A percentile compares a stretch with the other conserved stretches of the same genome.
phyloP scores from a whole-genome alignment of 768 basidiomycete genomes.

The Suillus fuscotomentosus region DNA sequence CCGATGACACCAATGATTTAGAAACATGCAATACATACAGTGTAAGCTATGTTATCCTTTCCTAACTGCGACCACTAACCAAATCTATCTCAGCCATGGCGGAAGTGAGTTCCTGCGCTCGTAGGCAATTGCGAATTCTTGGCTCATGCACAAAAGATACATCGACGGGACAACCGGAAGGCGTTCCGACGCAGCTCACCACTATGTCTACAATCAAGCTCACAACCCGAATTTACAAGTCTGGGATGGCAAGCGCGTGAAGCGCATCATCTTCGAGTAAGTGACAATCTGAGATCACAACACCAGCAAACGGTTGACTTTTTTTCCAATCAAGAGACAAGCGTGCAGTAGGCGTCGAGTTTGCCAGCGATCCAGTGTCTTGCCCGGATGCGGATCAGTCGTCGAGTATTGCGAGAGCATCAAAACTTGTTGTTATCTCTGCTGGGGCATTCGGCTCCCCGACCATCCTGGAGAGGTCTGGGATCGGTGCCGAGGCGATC shows the following conservation, averaged over 20 bases:
- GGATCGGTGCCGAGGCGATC: slow-evolving; percentile 57
- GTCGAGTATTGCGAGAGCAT: slow-evolving; percentile 32
- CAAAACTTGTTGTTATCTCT: slow-evolving; percentile 47
- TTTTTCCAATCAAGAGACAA: slow-evolving; percentile 16
- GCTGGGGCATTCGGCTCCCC: slow-evolving; percentile 57
- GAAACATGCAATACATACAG: slow-evolving; percentile 43
- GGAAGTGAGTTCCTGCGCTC: slow-evolving; percentile 37
- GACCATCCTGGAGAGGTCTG: slow-evolving; percentile 58
- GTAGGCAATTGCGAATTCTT: no score
- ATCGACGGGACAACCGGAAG: slow-evolving; percentile 48
- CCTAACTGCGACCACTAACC: not conserved
- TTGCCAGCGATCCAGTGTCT: slow-evolving; percentile 32
- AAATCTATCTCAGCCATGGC: slow-evolving; percentile 44
- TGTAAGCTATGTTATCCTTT: slow-evolving; percentile 28
- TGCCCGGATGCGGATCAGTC: slow-evolving; percentile 22
- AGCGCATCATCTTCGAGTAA: slow-evolving; percentile 50
- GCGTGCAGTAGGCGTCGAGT: slow-evolving; percentile 50
- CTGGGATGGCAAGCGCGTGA: slow-evolving; percentile 39
- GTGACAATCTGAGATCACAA: slow-evolving; percentile 10
- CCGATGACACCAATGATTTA: slow-evolving; percentile 48
- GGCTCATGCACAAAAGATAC: slow-evolving; percentile 39
- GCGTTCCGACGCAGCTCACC: slow-evolving; percentile 55
- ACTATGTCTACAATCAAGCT: slow-evolving; percentile 49
- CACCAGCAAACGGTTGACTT: not conserved
- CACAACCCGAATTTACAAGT: slow-evolving; percentile 43